A percentile compares a stretch with the other conserved stretches of the same genome.
Conservation (phyloP, 495 filamentous ascomycete genomes). For the Articulospora tetracladia region DNA sequence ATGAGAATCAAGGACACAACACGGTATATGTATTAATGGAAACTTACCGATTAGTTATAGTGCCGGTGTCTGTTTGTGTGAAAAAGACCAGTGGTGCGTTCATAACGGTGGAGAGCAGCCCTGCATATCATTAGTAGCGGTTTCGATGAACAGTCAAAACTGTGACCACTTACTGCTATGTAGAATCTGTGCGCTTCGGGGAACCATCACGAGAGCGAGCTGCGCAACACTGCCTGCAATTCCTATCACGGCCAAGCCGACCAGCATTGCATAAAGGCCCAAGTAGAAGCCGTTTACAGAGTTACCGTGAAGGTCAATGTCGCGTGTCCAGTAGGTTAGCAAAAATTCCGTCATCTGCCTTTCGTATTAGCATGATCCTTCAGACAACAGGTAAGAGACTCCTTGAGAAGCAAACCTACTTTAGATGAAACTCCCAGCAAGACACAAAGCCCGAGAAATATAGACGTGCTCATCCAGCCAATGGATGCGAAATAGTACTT, state of each 20-base stretch:
- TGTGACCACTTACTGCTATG: conserved; percentile 17
- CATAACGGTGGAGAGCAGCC: conserved; percentile 16
- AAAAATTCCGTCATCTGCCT: conserved; percentile 11
- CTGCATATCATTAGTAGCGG: background rate
- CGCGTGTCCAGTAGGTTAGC: conserved; percentile 14
- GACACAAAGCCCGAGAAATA: conserved; percentile 3
- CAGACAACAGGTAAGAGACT: too few species aligned
- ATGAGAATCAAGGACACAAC: too few species aligned
- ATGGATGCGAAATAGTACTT: conserved; percentile 20
- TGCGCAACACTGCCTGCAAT: background rate
- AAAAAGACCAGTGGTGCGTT: conserved; percentile 29
- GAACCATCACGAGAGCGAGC: conserved; percentile 8
- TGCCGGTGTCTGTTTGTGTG: conserved; percentile 24
- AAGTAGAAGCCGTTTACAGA: conserved; percentile 13
- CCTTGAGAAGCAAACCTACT: too few species aligned
- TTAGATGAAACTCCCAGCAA: conserved; percentile 6
- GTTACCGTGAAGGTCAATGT: conserved; percentile 3
- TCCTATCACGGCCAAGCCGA: background rate
- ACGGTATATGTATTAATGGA: background rate
- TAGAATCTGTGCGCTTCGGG: conserved; percentile 9
- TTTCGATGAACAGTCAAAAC: background rate
- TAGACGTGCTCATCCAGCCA: background rate
- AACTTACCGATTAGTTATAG: conserved; percentile 10
- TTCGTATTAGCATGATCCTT: too few species aligned
- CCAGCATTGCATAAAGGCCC: conserved; percentile 12